Conservation (phyloP, 768 basidiomycete species). For the Rhizopogon vesiculosus region DNA sequence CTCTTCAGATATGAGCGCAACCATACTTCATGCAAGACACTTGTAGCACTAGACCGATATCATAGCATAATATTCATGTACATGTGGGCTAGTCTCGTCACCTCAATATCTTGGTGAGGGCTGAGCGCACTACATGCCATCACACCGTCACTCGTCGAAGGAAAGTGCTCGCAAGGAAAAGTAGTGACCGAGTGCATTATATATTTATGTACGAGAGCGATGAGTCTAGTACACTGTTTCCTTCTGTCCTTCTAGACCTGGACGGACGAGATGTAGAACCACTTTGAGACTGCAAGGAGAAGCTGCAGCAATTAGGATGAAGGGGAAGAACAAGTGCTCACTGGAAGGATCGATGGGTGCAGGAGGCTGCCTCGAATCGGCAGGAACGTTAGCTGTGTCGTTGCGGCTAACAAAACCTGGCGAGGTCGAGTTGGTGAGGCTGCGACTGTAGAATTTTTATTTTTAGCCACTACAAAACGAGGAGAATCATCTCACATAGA, state of each 20-base stretch:
- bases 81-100: neutral
- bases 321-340: constrained; percentile 32
- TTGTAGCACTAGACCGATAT: constrained; percentile 17
- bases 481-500: constrained; percentile 65
- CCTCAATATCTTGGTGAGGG: neutral
- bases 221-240: too few relatives aligned
- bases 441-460: constrained; percentile 49
- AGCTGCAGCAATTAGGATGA: constrained; percentile 7
- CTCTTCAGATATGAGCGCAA: constrained; percentile 2
- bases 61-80: neutral
- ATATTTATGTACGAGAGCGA: too few relatives aligned
- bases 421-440: constrained; percentile 72
- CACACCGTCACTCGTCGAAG: neutral
- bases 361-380: constrained; percentile 77
- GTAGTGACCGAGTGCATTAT: neutral
- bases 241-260: constrained; percentile 46
- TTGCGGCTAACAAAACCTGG: constrained; percentile 60
- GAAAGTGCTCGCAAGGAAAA: neutral
- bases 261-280: constrained; percentile 93
- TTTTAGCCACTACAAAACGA: neutral
- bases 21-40: constrained; percentile 15
- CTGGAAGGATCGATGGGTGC: constrained; percentile 89
- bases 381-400: constrained; percentile 63
- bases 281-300: constrained; percentile 64
- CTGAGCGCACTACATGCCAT: neutral